Evolutionary conservation across 2,329 filamentous ascomycete genomes (phyloP).

Genomic region (Ceratocystis harringtonii): DNA sequence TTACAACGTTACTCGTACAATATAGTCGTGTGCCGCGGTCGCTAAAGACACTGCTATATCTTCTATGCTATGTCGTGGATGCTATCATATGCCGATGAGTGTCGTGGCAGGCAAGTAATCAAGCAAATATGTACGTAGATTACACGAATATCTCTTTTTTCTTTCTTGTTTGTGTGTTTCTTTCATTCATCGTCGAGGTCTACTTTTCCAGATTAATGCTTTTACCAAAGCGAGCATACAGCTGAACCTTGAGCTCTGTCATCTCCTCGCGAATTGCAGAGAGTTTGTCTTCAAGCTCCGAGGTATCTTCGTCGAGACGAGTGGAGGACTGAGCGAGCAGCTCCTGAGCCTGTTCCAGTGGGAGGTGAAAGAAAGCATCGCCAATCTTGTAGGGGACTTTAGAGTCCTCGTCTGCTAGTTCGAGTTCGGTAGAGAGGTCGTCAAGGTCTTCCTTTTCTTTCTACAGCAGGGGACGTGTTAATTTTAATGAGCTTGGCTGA

Average conservation of each 20-base stretch:
- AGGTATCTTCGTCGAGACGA: conserved; percentile 62
- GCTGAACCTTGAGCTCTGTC: conserved; percentile 72
- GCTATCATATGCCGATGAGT: neutral
- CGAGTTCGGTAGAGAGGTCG: conserved; percentile 78
- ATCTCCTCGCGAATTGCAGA: conserved; percentile 68
- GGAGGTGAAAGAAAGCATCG: conserved; percentile 82
- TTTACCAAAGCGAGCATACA: conserved; percentile 89
- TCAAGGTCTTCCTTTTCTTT: conserved; percentile 98
- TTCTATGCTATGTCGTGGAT: neutral
- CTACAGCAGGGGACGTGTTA: conserved; percentile 32
- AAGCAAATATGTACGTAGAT: neutral
- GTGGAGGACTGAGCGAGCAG: conserved; percentile 59
- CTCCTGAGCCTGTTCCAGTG: conserved; percentile 71
- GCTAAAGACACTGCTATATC: neutral
- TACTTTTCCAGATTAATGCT: conserved; percentile 78
- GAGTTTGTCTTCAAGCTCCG: conserved; percentile 61
- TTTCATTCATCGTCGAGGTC: neutral
- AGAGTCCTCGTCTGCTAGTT: conserved; percentile 90
- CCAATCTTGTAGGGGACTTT: conserved; percentile 95
- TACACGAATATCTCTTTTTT: neutral
- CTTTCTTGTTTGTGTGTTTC: neutral
- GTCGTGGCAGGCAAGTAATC: neutral
- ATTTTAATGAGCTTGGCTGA: neutral
- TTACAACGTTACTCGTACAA: neutral
- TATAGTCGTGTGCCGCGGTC: neutral